Percentiles rank a stretch among this genome's conserved stretches.
Evolutionary conservation across 371 early-diverging fungal genomes (phyloP).

Genomic region (Massospora cicadina): DNA sequence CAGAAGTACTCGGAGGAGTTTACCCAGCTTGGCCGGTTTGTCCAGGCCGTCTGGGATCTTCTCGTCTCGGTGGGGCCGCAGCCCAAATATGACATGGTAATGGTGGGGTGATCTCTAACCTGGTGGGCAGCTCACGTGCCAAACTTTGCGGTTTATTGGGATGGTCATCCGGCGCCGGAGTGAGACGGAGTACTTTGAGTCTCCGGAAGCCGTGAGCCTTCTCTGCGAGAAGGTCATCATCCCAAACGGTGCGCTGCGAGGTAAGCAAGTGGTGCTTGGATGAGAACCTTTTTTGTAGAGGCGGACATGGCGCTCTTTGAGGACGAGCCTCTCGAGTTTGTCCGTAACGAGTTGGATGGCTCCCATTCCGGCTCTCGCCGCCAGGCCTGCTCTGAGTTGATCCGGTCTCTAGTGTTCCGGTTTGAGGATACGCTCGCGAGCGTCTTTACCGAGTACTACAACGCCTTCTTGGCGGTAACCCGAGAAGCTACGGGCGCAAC

Average conservation of each 20-base stretch:
- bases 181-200: conserved; percentile 46
- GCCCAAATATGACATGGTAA: conserved; percentile 61
- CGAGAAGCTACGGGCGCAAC: background rate
- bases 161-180: conserved; percentile 66
- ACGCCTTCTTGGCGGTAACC: conserved; percentile 39
- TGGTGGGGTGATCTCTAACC: conserved; percentile 10
- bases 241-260: conserved; percentile 77
- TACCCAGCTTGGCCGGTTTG: conserved; percentile 49
- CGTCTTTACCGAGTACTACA: conserved; percentile 60
- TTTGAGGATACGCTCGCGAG: conserved; percentile 64
- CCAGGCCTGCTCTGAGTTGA: conserved; percentile 78
- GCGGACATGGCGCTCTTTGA: conserved; percentile 88
- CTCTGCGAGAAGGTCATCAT: conserved; percentile 82
- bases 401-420: conserved; percentile 77
- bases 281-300: conserved; percentile 21
- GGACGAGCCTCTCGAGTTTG: conserved; percentile 88
- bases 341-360: conserved; percentile 86
- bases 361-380: conserved; percentile 82
- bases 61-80: conserved; percentile 48
- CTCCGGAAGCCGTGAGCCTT: conserved; percentile 39
- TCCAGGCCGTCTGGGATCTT: conserved; percentile 67
- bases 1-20: conserved; percentile 83
- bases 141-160: conserved; percentile 71
- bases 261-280: conserved; percentile 18
- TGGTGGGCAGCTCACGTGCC: conserved; percentile 51